Evolutionary conservation across 495 filamentous ascomycete genomes (phyloP), one percentile per base, ranked within the genome.

Genomic region (Aspergillus sclerotiicarbonarius): DNA sequence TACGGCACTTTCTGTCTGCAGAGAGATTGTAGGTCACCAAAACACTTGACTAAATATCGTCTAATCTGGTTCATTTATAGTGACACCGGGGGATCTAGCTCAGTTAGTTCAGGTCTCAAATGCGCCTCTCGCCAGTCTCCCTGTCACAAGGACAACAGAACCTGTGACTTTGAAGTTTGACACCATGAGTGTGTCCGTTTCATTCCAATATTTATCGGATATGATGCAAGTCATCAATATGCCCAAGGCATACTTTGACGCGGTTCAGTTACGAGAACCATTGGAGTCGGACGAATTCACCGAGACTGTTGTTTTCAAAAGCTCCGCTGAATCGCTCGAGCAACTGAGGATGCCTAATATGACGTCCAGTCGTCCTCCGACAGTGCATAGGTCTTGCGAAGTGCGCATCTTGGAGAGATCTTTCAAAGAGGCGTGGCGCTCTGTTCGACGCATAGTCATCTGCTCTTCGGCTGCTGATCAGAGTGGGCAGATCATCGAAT

Each of bases 351-450:
- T 68, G 9, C 63, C 67, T 1, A 66, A 55, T 3, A 69, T 75
- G 73, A 75, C 67, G 45, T 50, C 73, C 8, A 65, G 67, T 61
- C 73, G 65, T 25, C 71, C 72, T 13, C 67, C 67, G 4, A 53
- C 68, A 31, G 21, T 66, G 5, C 57, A 60, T 29, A 62, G 59
- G 41, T 79, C 74, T 2, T 76, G 73, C 46, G 67, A 77, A 46
- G 62, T 77, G 45, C 75, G 76, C 15, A 67, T 79, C 16, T 58
- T 77, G 6, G 76, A 79, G 51, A 66, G 68, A 19, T 67, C 69
- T 7, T 67, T 60, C 20, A 67, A 68, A 4, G 70, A 76, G 44
- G 69, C 69, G 20, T 77, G 75, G 76, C 66, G 69, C 29, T 73
- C 64, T 12, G 66, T 64, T 43, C 68, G 76, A 33, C 64, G 76